These are phyloP conservation scores for Trametes hirsuta DNA, from an alignment of 1,284 basidiomycete genomes.

Conservation along the genomic window DNA sequence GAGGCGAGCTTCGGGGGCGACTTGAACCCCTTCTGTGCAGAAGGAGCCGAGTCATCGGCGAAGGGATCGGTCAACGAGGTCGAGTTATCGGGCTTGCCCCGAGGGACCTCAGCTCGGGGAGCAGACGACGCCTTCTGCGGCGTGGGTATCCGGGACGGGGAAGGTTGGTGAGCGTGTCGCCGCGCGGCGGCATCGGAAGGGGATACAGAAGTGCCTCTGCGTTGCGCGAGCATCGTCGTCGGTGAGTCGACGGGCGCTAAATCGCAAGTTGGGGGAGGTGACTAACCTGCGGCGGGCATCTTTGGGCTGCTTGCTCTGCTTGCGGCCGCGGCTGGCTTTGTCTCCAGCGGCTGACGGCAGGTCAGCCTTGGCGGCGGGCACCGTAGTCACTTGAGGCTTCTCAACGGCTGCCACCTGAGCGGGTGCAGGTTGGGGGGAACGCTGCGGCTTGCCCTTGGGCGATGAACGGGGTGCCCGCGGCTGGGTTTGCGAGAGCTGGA, in stretches of 20 bases:
- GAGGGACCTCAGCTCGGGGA: slow-evolving; percentile 36
- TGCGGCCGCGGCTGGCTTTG: slow-evolving; percentile 38
- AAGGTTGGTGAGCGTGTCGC: slow-evolving; percentile 58
- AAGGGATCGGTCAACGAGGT: slow-evolving; percentile 66
- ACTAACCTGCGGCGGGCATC: slow-evolving; percentile 37
- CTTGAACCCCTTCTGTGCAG: slow-evolving; percentile 32
- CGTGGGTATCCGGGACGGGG: slow-evolving; percentile 59
- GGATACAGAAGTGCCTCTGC: slow-evolving; percentile 52
- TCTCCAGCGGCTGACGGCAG: slow-evolving; percentile 29
- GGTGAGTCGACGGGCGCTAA: slow-evolving; percentile 19
- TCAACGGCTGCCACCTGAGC: slow-evolving; percentile 36
- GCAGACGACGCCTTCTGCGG: slow-evolving; percentile 58
- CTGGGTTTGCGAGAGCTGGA: slow-evolving; percentile 42
- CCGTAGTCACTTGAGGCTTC: slow-evolving; percentile 32
- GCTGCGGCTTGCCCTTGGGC: slow-evolving; percentile 37
- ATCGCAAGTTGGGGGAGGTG: neutral
- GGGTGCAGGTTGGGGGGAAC: slow-evolving; percentile 29
- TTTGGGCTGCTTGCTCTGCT: slow-evolving; percentile 36
- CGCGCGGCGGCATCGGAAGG: slow-evolving; percentile 44
- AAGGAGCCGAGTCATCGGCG: slow-evolving; percentile 38
- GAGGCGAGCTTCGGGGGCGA: slow-evolving; percentile 44
- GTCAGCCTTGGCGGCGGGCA: slow-evolving; percentile 22
- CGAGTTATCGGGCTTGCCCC: slow-evolving; percentile 20
- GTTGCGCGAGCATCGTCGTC: neutral
- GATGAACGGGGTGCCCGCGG: slow-evolving; percentile 38